Conservation (phyloP, 2,329 filamentous ascomycete species). For the Pyrenochaeta sp. region DNA sequence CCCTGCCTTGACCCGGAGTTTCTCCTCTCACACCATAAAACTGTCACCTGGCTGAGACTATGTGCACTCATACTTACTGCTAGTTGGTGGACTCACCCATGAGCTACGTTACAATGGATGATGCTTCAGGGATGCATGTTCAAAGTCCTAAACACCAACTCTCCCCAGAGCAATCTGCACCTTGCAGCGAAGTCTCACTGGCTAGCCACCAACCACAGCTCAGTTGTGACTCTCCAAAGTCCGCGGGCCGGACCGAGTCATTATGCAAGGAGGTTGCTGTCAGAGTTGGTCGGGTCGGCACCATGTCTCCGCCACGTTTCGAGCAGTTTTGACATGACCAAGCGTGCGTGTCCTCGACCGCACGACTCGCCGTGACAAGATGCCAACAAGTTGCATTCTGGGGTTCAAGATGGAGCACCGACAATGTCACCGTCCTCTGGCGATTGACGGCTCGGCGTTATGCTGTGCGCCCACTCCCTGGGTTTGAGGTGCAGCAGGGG, state of each 20-base stretch:
- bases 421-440: not conserved
- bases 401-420: not conserved
- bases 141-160: no score
- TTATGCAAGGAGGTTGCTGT: not conserved
- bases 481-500: not conserved
- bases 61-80: not conserved
- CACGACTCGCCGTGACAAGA: not conserved
- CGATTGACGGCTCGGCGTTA: not conserved
- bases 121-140: not conserved
- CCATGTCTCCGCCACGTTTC: no score
- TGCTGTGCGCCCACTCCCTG: not conserved
- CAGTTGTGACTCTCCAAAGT: not conserved
- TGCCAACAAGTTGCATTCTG: not conserved
- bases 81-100: not conserved
- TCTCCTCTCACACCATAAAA: not conserved
- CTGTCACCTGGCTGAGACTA: not conserved
- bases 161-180: no score
- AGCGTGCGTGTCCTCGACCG: not conserved
- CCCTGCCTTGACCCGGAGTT: not conserved
- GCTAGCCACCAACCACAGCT: no score
- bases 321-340: no score
- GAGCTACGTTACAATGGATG: not conserved
- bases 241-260: constrained; percentile 1
- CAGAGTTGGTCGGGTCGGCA: not conserved
- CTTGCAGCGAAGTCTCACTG: no score